Conservation (phyloP, 2,329 filamentous ascomycete genomes). For the Xylariaceae sp. region DNA sequence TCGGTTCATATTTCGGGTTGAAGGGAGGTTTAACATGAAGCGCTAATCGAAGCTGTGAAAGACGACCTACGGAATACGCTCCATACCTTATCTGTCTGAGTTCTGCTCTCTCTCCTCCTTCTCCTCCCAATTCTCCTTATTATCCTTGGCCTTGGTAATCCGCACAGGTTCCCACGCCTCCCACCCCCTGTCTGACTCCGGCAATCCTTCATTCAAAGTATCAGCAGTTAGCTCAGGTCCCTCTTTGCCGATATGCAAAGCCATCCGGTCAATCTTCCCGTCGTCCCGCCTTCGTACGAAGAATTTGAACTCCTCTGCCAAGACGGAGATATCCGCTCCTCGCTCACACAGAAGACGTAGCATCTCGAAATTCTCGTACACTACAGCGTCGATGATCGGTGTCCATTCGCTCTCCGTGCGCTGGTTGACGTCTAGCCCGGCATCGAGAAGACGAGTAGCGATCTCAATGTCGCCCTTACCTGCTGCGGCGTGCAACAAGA, state of each 20-base stretch:
- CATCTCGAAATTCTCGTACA: conserved; percentile 3
- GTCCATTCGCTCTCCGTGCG: conserved; percentile 1
- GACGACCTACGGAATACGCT: too few relatives aligned
- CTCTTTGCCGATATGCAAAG: not conserved
- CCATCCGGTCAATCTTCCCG: conserved; percentile 5
- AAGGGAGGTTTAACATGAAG: too few relatives aligned
- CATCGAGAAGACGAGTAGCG: not conserved
- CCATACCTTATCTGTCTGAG: too few relatives aligned
- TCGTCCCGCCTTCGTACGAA: conserved; percentile 2
- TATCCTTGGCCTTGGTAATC: not conserved
- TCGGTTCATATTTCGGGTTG: too few relatives aligned
- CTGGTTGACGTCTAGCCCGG: conserved; percentile 1
- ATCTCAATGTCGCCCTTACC: not conserved
- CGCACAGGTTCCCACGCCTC: not conserved
- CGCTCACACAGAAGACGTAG: not conserved
- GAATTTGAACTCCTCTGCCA: conserved; percentile 5
- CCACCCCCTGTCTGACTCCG: not conserved
- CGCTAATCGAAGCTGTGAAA: too few relatives aligned
- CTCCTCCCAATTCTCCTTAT: too few relatives aligned
- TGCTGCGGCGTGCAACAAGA: not conserved
- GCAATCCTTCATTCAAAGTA: not conserved
- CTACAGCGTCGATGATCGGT: conserved; percentile 2
- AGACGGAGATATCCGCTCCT: conserved; percentile 3
- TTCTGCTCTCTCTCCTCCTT: too few relatives aligned
- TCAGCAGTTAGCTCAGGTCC: not conserved